phyloP scores from a whole-genome alignment of 1,139 yeast species.

The Pneumocystis murina region DNA sequence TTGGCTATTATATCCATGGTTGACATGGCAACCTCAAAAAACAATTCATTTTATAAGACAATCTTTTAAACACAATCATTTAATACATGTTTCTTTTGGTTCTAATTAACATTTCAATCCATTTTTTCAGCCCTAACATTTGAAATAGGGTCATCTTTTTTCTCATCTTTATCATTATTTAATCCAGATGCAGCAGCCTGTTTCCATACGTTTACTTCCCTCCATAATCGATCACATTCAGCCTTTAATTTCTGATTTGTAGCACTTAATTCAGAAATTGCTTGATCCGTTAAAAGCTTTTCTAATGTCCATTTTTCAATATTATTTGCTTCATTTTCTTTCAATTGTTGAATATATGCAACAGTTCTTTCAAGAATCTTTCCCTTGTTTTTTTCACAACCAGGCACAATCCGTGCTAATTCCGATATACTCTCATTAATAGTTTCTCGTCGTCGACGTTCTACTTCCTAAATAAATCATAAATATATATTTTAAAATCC shows the following conservation, averaged over 20 bases:
- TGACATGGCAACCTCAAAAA: background rate
- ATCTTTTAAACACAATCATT: constrained; percentile 18
- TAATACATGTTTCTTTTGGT: no score
- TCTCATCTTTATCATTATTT: background rate
- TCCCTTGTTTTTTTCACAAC: constrained; percentile 81
- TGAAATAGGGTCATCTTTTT: background rate
- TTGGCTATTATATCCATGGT: background rate
- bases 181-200: constrained; percentile 19
- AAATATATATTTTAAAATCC: no score
- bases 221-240: constrained; percentile 80
- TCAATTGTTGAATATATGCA: constrained; percentile 73
- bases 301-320: constrained; percentile 80
- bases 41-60: constrained; percentile 1
- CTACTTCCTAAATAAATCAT: constrained; percentile 45
- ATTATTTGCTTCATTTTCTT: constrained; percentile 25
- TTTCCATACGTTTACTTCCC: constrained; percentile 78
- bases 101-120: background rate
- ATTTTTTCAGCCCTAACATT: background rate
- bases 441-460: constrained; percentile 84
- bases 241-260: constrained; percentile 65
- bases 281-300: constrained; percentile 80
- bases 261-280: constrained; percentile 61
- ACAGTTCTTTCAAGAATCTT: constrained; percentile 78
- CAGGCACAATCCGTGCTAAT: constrained; percentile 68
- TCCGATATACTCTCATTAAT: constrained; percentile 81